A percentile compares a stretch with the other conserved stretches of the same genome.
phyloP scores from a whole-genome alignment of 495 filamentous ascomycete species.

The Penicillium paxilli region DNA sequence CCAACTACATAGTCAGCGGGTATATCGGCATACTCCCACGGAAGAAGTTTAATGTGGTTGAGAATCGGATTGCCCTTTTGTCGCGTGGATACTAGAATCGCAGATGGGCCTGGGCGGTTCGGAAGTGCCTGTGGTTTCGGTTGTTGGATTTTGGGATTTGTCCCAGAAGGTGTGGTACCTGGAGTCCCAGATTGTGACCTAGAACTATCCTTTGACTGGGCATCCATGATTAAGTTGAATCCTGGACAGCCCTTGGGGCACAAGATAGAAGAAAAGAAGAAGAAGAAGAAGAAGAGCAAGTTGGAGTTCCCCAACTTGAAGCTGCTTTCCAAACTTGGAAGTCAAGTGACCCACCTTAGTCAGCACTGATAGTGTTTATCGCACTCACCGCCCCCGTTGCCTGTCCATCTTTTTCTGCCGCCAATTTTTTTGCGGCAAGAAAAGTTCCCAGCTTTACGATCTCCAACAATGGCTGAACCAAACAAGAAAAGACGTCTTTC shows the following conservation, averaged over 20 bases:
- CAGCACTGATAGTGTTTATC: conserved; percentile 1
- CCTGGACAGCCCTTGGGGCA: too few relatives aligned
- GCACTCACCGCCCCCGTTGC: conserved; percentile 19
- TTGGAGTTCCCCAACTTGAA: too few relatives aligned
- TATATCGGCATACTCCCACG: conserved; percentile 97
- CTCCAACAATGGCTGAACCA: conserved; percentile 35
- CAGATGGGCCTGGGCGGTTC: conserved; percentile 64
- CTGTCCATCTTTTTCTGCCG: conserved; percentile 44
- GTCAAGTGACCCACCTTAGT: too few relatives aligned
- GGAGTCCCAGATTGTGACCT: conserved; percentile 47
- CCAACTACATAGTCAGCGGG: conserved; percentile 91
- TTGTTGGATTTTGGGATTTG: conserved; percentile 66
- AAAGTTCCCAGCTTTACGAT: conserved; percentile 18
- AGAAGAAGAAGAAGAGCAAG: too few relatives aligned
- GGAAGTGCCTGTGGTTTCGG: conserved; percentile 83
- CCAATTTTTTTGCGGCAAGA: conserved; percentile 38
- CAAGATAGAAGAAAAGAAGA: too few relatives aligned
- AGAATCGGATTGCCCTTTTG: conserved; percentile 97
- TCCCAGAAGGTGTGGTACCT: conserved; percentile 3
- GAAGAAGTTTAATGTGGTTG: conserved; percentile 73
- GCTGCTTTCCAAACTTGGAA: too few relatives aligned
- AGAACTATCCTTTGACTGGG: conserved; percentile 60
- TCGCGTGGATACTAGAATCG: conserved; percentile 79
- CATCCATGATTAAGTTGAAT: conserved; percentile 54
- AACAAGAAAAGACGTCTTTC: conserved; percentile 36